These are phyloP conservation scores for Nothophaeocryptopus gaeumannii DNA, from an alignment of 2,329 filamentous ascomycete genomes.

Conservation along the genomic window DNA sequence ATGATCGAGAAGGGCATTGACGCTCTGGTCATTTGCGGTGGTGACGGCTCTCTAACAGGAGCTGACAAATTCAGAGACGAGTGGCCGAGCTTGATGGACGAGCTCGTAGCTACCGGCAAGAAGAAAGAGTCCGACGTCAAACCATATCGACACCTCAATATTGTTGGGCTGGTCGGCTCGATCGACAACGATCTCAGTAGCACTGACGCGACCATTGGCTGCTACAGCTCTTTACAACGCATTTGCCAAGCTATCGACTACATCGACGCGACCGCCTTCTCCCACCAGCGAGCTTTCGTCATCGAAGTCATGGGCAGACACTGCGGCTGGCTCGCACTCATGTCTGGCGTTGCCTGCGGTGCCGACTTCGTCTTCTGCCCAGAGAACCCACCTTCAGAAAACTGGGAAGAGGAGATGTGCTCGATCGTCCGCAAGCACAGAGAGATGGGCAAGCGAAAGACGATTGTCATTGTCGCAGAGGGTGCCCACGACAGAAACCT, in stretches of 20 bases:
- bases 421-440: conserved; percentile 76
- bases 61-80: conserved; percentile 90
- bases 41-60: conserved; percentile 92
- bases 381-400: conserved; percentile 80
- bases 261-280: conserved; percentile 91
- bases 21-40: conserved; percentile 92
- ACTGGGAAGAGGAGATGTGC: conserved; percentile 90
- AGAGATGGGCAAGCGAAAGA: conserved; percentile 86
- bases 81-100: conserved; percentile 83
- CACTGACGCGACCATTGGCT: conserved; percentile 95
- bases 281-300: conserved; percentile 93
- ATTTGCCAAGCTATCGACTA: conserved; percentile 97
- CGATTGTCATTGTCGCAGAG: conserved; percentile 96
- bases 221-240: conserved; percentile 86
- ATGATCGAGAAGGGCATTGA: conserved; percentile 91
- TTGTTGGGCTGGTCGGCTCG: conserved; percentile 91
- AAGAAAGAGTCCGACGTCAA: conserved; percentile 68
- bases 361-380: conserved; percentile 97
- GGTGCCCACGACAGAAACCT: conserved; percentile 83
- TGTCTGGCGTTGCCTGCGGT: conserved; percentile 91
- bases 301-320: conserved; percentile 98
- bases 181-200: conserved; percentile 98
- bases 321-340: conserved; percentile 95
- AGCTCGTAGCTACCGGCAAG: conserved; percentile 73
- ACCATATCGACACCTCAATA: conserved; percentile 84